These are phyloP conservation scores for Pleurotus tuoliensis DNA, from an alignment of 768 basidiomycete species.

Conservation along the genomic window DNA sequence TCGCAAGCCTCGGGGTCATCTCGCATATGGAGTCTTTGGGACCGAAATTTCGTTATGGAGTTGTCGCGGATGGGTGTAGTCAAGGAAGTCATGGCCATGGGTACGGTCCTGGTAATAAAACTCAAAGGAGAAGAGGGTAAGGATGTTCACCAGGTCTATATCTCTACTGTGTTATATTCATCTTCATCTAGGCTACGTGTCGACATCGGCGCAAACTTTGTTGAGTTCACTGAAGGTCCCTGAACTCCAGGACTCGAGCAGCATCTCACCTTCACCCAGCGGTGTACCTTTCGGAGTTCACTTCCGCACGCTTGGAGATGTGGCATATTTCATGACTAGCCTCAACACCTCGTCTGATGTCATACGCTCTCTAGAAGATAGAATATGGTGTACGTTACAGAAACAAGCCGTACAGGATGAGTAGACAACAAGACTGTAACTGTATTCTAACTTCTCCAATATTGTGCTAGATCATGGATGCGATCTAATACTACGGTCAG, in stretches of 20 bases:
- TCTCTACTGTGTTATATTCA: background rate
- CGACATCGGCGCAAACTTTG: constrained; percentile 60
- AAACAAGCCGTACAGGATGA: background rate
- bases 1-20: constrained; percentile 7
- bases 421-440: background rate
- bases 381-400: constrained; percentile 42
- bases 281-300: constrained; percentile 68
- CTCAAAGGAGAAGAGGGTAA: constrained; percentile 50
- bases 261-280: constrained; percentile 41
- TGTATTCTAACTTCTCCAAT: constrained; percentile 66
- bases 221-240: constrained; percentile 47
- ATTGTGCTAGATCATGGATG: constrained; percentile 89
- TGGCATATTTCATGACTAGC: constrained; percentile 91
- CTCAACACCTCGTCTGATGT: constrained; percentile 61
- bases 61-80: constrained; percentile 58
- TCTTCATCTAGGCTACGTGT: constrained; percentile 43
- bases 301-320: constrained; percentile 84
- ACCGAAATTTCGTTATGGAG: constrained; percentile 59
- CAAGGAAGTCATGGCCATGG: constrained; percentile 80
- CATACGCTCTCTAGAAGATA: constrained; percentile 59
- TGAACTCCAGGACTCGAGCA: constrained; percentile 10
- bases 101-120: constrained; percentile 80
- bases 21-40: constrained; percentile 86
- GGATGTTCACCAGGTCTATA: constrained; percentile 30
- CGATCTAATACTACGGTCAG: constrained; percentile 90